Base-by-base conservation (phyloP, 208 protist genomes). In the Trypanosoma brucei region DNA sequence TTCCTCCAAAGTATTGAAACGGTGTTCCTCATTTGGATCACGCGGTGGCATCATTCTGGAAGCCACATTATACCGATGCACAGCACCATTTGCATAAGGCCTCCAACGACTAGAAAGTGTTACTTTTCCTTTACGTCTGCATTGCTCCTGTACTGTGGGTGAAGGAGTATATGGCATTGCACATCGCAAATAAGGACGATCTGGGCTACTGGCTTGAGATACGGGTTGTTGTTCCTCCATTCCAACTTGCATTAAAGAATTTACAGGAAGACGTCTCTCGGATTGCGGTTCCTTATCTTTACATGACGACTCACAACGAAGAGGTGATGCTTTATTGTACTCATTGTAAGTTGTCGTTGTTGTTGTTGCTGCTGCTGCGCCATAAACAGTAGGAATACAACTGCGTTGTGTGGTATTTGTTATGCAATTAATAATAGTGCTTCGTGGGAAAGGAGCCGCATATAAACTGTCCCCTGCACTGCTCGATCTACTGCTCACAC, bases 31-130 rank as follows among this genome's bases (percentile, higher is more conserved):
- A 5, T 40, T 46, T 7, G 8, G 13, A 56, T 52, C 50, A 0
- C 14, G 34, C 0, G 1, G 5, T 13, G 3, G 4, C 2, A 40
- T 13, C 9, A 65, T 30, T 38, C 52, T 55, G 0, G 65, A 7
- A 0, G 58, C 9, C 9, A 72, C 59, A 14, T 42, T n/a, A 31
- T 72, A 72, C 9, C 66, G 66, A 34, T 34, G n/a, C 4, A 72
- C 35, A 36, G 59, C 53, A 8, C 66, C 66, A 38, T 54, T 64
- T 5, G 36, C 53, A 44, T 65, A 65, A 0, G 51, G 59, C 0
- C 51, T 48, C 66, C 66, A 72, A 8, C 66, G 49, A 6, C 37
- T 40, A 36, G 14, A 30, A 6, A 64, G 40, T 33, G 56, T 39
- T 0, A 59, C 33, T 51, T 51, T 55, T 6, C 38, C 3, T 39